Evolutionary conservation across 192 early-diverging fungal genomes (phyloP), one percentile per base, ranked within the genome.

Genomic region (Podila epicladia): DNA sequence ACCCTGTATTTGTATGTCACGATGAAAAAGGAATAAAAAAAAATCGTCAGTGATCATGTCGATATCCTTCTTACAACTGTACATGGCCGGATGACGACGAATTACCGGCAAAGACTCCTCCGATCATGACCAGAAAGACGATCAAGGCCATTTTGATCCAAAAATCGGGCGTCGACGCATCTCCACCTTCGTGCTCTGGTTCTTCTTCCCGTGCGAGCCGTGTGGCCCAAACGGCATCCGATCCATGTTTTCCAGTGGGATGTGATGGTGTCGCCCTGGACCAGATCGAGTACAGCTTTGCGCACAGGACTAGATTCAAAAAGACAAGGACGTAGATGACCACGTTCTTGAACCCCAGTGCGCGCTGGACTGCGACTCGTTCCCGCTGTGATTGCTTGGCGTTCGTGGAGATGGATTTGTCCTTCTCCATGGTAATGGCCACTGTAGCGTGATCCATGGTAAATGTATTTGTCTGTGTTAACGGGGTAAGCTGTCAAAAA

Each of bases 81-180:
- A 29, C 29, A 49, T 19, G 53, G n/a, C 29, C 64, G 17, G 11
- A 64, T 41, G 20, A 38, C 6, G n/a, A 29, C 8, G 41, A 50
- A 60, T 76, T 85, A 82, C 92, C 95, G 8, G 94, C 94, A 75
- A 95, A 88, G 50, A 95, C 82, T 6, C 94, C 95, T 50, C 95
- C 95, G n/a, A 92, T 62, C 26, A 96, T 73, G 2, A 96, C 95
- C n/a, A 96, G 82, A 20, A 86, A 69, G 9, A 86, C 64, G 57
- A 93, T 91, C 5, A 85, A 59, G 9, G 63, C 65, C 50, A 93
- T 66, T 49, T 82, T 84, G 24, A 86, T 45, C 49, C 75, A 84
- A 66, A 86, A 89, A 38, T 86, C 82, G 29, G 82, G 61, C 15
- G 82, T 72, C 11, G 53, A 67, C 0, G 65, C 51, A 45, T 72